Conservation (phyloP, 129 eudicot species). For the Centaurea solstitialis region DNA sequence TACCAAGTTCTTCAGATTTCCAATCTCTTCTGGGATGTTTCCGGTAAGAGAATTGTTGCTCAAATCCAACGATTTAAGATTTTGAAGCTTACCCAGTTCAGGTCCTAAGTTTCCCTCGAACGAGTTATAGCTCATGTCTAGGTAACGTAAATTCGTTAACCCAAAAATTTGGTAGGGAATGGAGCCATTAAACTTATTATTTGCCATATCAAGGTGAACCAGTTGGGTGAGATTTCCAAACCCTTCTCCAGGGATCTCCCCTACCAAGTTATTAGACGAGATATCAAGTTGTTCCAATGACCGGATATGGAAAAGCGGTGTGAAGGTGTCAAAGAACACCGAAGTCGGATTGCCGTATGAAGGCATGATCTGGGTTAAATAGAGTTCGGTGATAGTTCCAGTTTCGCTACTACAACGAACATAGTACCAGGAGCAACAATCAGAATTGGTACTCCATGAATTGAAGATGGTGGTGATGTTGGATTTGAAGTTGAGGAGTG, state of each 20-base stretch:
- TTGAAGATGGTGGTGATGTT: no score
- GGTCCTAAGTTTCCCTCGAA: no score
- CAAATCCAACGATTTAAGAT: no score
- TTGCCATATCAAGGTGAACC: no score
- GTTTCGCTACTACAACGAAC: constrained; percentile 26
- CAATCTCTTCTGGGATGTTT: neutral
- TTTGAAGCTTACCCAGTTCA: no score
- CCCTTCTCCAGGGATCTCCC: constrained; percentile 20
- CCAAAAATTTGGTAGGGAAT: neutral
- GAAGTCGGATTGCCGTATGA: neutral
- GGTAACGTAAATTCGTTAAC: neutral
- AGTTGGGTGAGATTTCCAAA: constrained; percentile 32
- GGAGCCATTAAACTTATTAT: neutral
- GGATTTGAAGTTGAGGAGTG: no score
- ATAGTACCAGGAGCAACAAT: constrained; percentile 40
- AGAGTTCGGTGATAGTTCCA: constrained; percentile 8
- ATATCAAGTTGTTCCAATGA: constrained; percentile 31
- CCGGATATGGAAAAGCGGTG: constrained; percentile 30
- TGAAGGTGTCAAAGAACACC: constrained; percentile 1
- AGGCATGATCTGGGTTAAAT: constrained; percentile 1
- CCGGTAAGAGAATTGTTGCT: constrained; percentile 23
- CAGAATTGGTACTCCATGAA: constrained; percentile 37
- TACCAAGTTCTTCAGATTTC: no score
- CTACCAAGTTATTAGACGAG: constrained; percentile 16
- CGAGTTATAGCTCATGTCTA: neutral